Percentiles rank a stretch among this genome's conserved stretches.
Conservation (phyloP, 129 eudicot species). For the Centella asiatica region DNA sequence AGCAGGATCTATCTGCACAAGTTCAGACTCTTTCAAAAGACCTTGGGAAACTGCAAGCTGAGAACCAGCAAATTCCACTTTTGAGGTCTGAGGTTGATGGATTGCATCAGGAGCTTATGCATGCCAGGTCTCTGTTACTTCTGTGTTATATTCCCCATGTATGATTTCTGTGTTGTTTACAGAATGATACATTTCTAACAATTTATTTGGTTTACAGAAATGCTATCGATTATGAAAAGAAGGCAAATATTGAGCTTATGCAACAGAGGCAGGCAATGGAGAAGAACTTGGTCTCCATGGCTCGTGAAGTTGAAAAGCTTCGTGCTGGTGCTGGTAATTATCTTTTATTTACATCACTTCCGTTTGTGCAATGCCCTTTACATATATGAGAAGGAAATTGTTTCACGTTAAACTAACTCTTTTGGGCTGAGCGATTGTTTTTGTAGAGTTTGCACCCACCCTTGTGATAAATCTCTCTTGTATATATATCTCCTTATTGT, state of each 20-base stretch:
- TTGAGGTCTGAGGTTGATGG: constrained; percentile 71
- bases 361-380: constrained; percentile 11
- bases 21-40: constrained; percentile 57
- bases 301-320: constrained; percentile 87
- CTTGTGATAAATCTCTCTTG: too few species aligned
- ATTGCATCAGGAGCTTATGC: constrained; percentile 75
- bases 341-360: constrained; percentile 8
- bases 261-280: constrained; percentile 82
- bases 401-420: too few species aligned
- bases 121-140: constrained; percentile 51
- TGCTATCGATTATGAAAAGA: constrained; percentile 89
- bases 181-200: neutral
- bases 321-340: constrained; percentile 72
- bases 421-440: too few species aligned
- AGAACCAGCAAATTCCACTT: constrained; percentile 66
- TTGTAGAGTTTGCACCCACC: too few species aligned
- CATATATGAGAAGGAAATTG: neutral
- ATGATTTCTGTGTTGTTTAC: neutral
- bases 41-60: constrained; percentile 51
- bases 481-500: too few species aligned
- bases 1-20: constrained; percentile 55
- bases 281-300: constrained; percentile 72
- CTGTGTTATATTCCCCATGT: neutral
- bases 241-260: constrained; percentile 68
- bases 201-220: constrained; percentile 31